Evolutionary conservation across 2,329 filamentous ascomycete species (phyloP), one percentile per base, ranked within the genome.

Genomic region (Fusarium hostae): DNA sequence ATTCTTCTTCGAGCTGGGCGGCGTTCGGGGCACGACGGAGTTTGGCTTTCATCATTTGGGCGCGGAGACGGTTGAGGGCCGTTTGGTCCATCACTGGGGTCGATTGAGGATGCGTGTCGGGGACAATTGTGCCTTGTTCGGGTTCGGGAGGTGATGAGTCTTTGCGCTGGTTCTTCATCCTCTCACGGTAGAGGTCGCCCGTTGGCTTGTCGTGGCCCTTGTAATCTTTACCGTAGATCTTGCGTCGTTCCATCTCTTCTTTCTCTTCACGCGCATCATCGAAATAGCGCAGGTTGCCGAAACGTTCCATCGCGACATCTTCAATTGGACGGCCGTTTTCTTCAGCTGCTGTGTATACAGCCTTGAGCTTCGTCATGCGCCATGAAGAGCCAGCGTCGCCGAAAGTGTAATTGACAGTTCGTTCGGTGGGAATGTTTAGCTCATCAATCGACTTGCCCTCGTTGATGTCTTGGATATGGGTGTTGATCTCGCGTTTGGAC

Each of bases 21-120:
- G 90, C 92, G 72, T 97, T 90, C 0, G 94, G 88, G 0, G 93
- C 90, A 20, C 91, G 91, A 67, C 91, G 92, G 50, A 99, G 84
- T 78, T 97, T 97, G 8, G 96, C 96, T 79, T 97, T 98, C 92
- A 99, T 95, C 86, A 98, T 91, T 77, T 96, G 92, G 0, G 96
- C 96, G 72, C 95, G 95, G 54, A 99, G 87, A 67, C 93, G 91
- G 81, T 99, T 99, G 60, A 99, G 85, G 0, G 91, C 86, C 0
- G 94, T 96, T 77, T 92, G 90, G 75, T 97, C 93, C 24, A 97
- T 82, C 22, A 84, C 84, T 6, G 77, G 68, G 0, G 71, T 55
- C 1, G 74, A 34, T 18, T 74, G 62, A 4, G 86, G 84, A n/a
- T 91, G 58, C 1, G 45, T 56, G 9, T 60, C 87, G 5, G 86